These are phyloP conservation scores for Vavraia culicis DNA, from an alignment of 371 early-diverging fungal species.

Conservation along the genomic window DNA sequence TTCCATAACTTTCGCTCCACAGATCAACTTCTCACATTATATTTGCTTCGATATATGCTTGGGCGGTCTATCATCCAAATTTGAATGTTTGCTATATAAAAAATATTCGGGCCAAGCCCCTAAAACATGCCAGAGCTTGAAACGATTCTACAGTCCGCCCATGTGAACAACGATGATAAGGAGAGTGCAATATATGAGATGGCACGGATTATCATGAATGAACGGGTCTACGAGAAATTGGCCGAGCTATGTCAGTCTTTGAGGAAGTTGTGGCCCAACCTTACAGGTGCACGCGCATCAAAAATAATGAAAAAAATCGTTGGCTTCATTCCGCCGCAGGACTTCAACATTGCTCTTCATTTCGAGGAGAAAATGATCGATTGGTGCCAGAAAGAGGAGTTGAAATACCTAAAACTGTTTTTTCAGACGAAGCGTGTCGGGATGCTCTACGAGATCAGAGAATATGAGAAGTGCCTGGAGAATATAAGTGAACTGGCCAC, in stretches of 20 bases:
- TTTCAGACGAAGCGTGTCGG: slow-evolving; percentile 38
- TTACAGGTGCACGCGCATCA: slow-evolving; percentile 31
- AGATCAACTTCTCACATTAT: too few relatives aligned
- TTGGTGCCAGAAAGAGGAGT: slow-evolving; percentile 36
- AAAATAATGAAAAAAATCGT: slow-evolving; percentile 37
- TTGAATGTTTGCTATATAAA: too few relatives aligned
- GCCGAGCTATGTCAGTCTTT: not conserved
- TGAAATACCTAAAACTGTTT: slow-evolving; percentile 40
- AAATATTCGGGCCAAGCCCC: too few relatives aligned
- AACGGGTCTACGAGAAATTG: not conserved
- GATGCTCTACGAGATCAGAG: slow-evolving; percentile 23
- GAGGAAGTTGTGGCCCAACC: slow-evolving; percentile 17
- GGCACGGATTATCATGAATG: not conserved
- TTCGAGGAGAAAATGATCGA: slow-evolving; percentile 33
- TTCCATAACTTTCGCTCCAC: too few relatives aligned
- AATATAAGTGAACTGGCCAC: slow-evolving; percentile 61
- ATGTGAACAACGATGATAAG: slow-evolving; percentile 8
- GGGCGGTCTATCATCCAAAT: too few relatives aligned
- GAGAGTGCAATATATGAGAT: slow-evolving; percentile 15
- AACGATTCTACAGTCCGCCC: too few relatives aligned
- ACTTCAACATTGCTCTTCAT: slow-evolving; percentile 2
- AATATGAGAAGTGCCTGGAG: slow-evolving; percentile 54
- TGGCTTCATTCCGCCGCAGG: slow-evolving; percentile 12
- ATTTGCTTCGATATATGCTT: too few relatives aligned
- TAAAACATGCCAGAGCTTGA: too few relatives aligned